Evolutionary conservation across 305 asterid species (phyloP).

Genomic region (Nicotiana rustica): DNA sequence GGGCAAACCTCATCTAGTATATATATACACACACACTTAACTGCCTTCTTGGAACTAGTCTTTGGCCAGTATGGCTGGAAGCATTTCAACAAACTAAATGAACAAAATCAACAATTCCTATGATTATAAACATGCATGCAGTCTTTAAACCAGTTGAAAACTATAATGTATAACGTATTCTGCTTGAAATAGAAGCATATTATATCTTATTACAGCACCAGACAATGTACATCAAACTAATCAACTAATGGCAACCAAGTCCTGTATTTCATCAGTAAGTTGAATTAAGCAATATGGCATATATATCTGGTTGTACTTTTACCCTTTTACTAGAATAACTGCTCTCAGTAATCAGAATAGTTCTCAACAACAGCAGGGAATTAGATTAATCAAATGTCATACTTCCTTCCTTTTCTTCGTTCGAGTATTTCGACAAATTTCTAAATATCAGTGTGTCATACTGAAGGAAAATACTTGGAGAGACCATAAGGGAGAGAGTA

Average conservation of each 20-base stretch:
- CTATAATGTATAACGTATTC: neutral
- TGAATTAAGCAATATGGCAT: neutral
- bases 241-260: neutral
- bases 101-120: neutral
- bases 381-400: neutral
- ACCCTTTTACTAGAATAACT: neutral
- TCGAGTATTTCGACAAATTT: neutral
- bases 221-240: neutral
- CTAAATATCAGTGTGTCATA: slow-evolving; percentile 31
- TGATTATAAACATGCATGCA: neutral
- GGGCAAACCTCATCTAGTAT: no score
- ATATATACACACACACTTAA: no score
- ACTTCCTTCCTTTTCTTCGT: neutral
- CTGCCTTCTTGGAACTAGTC: neutral
- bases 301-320: neutral
- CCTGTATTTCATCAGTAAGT: neutral
- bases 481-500: slow-evolving; percentile 77
- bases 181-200: neutral
- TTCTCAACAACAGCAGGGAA: neutral
- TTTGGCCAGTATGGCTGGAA: no score
- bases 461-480: slow-evolving; percentile 82
- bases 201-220: neutral
- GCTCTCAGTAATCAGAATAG: neutral
- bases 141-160: neutral
- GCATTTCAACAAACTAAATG: neutral